These are phyloP conservation scores for Xylaria venustula DNA, from an alignment of 495 filamentous ascomycete genomes.

Conservation along the genomic window DNA sequence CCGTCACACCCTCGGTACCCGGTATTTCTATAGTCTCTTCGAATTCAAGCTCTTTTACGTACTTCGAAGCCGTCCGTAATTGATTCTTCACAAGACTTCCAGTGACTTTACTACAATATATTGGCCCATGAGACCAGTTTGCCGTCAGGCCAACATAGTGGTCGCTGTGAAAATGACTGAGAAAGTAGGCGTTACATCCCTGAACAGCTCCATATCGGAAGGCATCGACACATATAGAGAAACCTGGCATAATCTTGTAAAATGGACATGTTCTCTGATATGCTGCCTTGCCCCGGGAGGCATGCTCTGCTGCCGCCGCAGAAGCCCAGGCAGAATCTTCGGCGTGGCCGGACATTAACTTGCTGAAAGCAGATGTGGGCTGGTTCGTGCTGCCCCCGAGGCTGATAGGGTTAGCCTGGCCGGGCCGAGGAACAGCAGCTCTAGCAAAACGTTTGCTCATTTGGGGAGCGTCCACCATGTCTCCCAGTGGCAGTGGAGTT, in stretches of 20 bases:
- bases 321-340: conserved; percentile 88
- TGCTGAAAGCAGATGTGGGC: conserved; percentile 72
- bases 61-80: conserved; percentile 81
- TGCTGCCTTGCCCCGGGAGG: conserved; percentile 82
- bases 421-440: conserved; percentile 69
- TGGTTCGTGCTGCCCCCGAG: conserved; percentile 38
- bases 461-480: conserved; percentile 35
- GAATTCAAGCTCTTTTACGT: conserved; percentile 81
- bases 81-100: conserved; percentile 85
- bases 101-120: conserved; percentile 93
- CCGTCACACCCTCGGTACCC: conserved; percentile 71
- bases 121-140: conserved; percentile 89
- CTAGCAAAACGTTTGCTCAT: conserved; percentile 58
- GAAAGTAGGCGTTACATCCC: conserved; percentile 91
- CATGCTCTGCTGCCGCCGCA: conserved; percentile 75
- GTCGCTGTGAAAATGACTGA: conserved; percentile 97
- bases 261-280: conserved; percentile 92
- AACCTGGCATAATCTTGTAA: conserved; percentile 93
- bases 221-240: conserved; percentile 91
- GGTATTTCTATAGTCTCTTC: conserved; percentile 79
- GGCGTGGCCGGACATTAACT: conserved; percentile 85
- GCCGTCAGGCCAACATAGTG: conserved; percentile 91
- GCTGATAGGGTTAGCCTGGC: conserved; percentile 71
- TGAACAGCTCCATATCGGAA: conserved; percentile 94
- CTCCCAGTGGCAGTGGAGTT: conserved; percentile 21